Conservation (phyloP, 345 rosid species). For the Aegle marmelos region DNA sequence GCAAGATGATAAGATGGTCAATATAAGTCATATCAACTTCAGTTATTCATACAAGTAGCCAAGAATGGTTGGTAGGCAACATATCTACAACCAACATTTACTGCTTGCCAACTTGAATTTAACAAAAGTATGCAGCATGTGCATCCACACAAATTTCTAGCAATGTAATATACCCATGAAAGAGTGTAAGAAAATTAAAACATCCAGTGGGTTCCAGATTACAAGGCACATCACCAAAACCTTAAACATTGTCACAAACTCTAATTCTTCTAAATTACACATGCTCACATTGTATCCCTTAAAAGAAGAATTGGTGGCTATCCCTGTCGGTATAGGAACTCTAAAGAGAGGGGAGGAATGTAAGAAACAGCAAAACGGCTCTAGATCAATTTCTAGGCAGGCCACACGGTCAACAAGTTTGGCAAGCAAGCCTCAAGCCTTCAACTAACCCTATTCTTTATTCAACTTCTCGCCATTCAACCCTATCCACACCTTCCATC, state of each 20-base stretch:
- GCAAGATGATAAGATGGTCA: neutral
- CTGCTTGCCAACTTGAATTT: neutral
- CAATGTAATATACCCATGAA: neutral
- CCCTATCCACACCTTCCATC: neutral
- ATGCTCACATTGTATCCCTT: neutral
- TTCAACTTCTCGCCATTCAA: neutral
- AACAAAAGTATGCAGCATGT: neutral
- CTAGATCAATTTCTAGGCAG: neutral
- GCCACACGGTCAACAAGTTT: neutral
- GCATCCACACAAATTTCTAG: neutral
- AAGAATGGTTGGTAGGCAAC: neutral
- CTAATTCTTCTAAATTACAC: neutral
- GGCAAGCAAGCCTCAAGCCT: constrained; percentile 1
- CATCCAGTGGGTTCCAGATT: neutral
- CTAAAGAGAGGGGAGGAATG: neutral
- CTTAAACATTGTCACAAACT: neutral
- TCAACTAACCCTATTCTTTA: neutral
- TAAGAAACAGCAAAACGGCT: neutral
- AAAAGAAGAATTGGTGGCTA: neutral
- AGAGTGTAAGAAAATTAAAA: neutral
- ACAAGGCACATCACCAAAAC: neutral
- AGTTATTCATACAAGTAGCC: neutral
- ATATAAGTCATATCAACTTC: neutral
- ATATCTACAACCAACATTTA: neutral
- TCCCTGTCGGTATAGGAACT: neutral